These are phyloP conservation scores for Phaeophleospora eucalypticola DNA, from an alignment of 2,329 filamentous ascomycete species.

Conservation along the genomic window DNA sequence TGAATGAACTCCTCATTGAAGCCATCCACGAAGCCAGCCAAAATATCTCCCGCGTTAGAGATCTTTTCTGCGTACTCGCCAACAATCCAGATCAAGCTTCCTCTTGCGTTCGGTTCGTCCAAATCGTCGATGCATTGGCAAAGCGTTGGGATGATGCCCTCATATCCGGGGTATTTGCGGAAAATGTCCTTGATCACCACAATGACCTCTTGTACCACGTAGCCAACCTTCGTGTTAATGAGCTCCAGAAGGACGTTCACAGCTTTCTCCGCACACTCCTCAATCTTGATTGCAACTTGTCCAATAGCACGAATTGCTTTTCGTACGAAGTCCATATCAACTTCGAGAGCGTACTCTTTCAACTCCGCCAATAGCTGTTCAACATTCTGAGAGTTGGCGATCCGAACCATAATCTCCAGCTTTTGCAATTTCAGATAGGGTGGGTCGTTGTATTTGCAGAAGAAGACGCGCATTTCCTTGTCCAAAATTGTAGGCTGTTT, in stretches of 20 bases:
- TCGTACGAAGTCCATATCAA: slow-evolving; percentile 98
- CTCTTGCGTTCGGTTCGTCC: slow-evolving; percentile 87
- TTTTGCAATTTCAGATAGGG: slow-evolving; percentile 97
- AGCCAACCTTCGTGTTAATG: slow-evolving; percentile 97
- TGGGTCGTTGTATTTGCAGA: slow-evolving; percentile 99
- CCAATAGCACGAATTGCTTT: slow-evolving; percentile 94
- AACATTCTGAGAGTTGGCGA: slow-evolving; percentile 94
- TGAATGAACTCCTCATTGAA: slow-evolving; percentile 97
- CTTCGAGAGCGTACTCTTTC: slow-evolving; percentile 95
- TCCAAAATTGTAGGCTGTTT: slow-evolving; percentile 94
- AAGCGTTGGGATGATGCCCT: slow-evolving; percentile 93
- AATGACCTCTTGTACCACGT: slow-evolving; percentile 95
- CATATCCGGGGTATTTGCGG: slow-evolving; percentile 94
- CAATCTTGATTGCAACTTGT: slow-evolving; percentile 98
- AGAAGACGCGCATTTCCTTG: slow-evolving; percentile 97
- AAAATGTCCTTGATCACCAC: slow-evolving; percentile 99
- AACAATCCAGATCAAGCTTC: slow-evolving; percentile 95
- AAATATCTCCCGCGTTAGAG: slow-evolving; percentile 92
- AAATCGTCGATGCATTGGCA: slow-evolving; percentile 96
- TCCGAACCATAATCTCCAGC: slow-evolving; percentile 97
- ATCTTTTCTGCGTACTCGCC: slow-evolving; percentile 99
- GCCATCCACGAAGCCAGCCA: slow-evolving; percentile 84
- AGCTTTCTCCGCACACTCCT: slow-evolving; percentile 88
- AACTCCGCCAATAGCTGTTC: slow-evolving; percentile 91
- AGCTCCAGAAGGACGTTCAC: slow-evolving; percentile 90